These are phyloP conservation scores for Dryadomyces sulphureus DNA, from an alignment of 2,329 filamentous ascomycete genomes.

Conservation along the genomic window DNA sequence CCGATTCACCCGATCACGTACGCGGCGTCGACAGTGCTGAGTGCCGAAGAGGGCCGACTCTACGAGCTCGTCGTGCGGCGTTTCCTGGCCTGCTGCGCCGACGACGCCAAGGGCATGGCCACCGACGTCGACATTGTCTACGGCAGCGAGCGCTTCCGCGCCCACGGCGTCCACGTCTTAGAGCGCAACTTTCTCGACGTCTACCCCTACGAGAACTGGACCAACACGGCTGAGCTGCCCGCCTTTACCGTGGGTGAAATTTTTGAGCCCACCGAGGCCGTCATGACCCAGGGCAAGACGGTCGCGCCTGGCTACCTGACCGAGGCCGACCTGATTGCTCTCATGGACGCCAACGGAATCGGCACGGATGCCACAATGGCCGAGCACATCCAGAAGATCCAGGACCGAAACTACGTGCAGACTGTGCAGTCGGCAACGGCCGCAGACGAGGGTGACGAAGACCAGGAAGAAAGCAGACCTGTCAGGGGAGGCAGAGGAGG, in stretches of 20 bases:
- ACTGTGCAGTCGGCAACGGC: conserved; percentile 28
- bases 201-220: conserved; percentile 95
- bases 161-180: conserved; percentile 71
- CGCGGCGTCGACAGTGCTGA: conserved; percentile 48
- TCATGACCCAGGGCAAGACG: conserved; percentile 85
- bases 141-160: conserved; percentile 67
- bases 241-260: conserved; percentile 63
- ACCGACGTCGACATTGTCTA: conserved; percentile 78
- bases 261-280: conserved; percentile 78
- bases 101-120: conserved; percentile 76
- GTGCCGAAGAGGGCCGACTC: conserved; percentile 55
- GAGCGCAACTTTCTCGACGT: conserved; percentile 91
- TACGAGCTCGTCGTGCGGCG: conserved; percentile 89
- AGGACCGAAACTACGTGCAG: conserved; percentile 73
- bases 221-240: conserved; percentile 69
- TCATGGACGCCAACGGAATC: conserved; percentile 98
- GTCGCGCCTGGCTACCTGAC: conserved; percentile 74
- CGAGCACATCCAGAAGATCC: conserved; percentile 93
- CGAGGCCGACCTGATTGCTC: conserved; percentile 83
- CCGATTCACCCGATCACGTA: conserved; percentile 95
- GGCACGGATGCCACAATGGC: conserved; percentile 99
- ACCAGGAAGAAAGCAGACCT: conserved; percentile 21
- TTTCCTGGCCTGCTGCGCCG: conserved; percentile 89
- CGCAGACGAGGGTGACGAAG: conserved; percentile 17
- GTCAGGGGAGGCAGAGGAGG: conserved; percentile 36